Evolutionary conservation across 164 flowering plant species (phyloP).

Genomic region (Protea cynaroides): DNA sequence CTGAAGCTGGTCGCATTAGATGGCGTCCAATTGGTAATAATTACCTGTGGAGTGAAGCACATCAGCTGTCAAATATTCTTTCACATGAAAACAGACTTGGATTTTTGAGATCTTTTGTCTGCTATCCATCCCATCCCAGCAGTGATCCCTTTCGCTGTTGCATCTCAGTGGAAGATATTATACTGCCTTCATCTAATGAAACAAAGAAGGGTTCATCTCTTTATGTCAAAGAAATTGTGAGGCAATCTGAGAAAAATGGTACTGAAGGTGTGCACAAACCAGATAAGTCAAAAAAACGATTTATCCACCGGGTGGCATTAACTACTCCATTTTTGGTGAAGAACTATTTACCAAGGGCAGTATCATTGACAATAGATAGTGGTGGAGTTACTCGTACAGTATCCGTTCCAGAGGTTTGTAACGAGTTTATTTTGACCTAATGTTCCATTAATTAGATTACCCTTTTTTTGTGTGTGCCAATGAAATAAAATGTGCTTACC

Average conservation of each 20-base stretch:
- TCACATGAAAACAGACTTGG: slow-evolving; percentile 60
- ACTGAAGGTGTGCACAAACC: slow-evolving; percentile 8
- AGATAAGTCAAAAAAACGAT: slow-evolving; percentile 31
- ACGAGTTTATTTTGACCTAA: not conserved
- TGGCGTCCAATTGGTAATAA: slow-evolving; percentile 85
- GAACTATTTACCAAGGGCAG: slow-evolving; percentile 58
- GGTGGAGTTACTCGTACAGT: slow-evolving; percentile 50
- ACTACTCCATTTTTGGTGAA: slow-evolving; percentile 67
- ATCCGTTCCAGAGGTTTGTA: slow-evolving; percentile 65
- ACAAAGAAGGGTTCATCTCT: slow-evolving; percentile 20
- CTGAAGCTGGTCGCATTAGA: slow-evolving; percentile 83
- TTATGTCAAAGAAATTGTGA: slow-evolving; percentile 15
- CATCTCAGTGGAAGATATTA: slow-evolving; percentile 57
- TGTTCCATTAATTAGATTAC: not conserved
- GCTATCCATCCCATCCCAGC: slow-evolving; percentile 90
- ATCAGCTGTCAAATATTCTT: slow-evolving; percentile 58
- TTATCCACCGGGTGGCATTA: slow-evolving; percentile 54
- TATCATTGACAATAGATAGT: slow-evolving; percentile 56
- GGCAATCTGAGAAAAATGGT: slow-evolving; percentile 12
- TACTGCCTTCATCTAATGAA: slow-evolving; percentile 32
- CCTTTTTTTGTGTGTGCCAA: slow-evolving; percentile 1
- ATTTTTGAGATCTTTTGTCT: slow-evolving; percentile 68
- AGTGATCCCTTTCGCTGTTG: slow-evolving; percentile 90
- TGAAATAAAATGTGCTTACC: not conserved
- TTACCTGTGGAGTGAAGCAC: slow-evolving; percentile 93